Percentiles rank a stretch among this genome's conserved stretches.
Conservation (phyloP, 305 asterid species). For the Salvia sclarea region DNA sequence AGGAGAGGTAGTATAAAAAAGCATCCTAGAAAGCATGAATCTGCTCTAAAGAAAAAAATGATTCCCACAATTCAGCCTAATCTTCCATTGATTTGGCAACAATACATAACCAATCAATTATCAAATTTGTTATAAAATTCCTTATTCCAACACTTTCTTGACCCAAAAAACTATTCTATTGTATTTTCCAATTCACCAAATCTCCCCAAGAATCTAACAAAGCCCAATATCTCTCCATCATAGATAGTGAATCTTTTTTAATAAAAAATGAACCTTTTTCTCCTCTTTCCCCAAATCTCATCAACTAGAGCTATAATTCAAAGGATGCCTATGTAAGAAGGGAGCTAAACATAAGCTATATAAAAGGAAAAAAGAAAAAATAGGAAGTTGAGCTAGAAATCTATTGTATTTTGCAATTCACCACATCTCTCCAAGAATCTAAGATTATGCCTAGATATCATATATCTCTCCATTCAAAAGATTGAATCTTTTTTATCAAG, state of each 20-base stretch:
- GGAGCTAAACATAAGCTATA: constrained; percentile 11
- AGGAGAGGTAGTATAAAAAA: not conserved
- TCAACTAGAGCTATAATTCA: not conserved
- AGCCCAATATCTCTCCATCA: not conserved
- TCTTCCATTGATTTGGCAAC: not conserved
- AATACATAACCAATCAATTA: not conserved
- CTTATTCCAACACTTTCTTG: not conserved
- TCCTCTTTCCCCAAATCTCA: not conserved
- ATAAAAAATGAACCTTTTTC: not conserved
- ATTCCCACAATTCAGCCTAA: not conserved
- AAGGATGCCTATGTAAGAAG: not conserved
- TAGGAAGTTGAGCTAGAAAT: not conserved
- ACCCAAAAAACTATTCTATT: not conserved
- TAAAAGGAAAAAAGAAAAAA: not conserved
- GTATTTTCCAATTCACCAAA: not conserved
- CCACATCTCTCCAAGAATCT: not conserved
- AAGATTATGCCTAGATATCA: not conserved
- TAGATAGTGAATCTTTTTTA: not conserved
- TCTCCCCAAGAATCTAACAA: not conserved
- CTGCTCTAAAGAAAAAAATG: not conserved
- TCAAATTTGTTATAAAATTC: not conserved
- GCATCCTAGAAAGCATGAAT: not conserved
- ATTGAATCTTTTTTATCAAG: not conserved
- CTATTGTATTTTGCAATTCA: not conserved
- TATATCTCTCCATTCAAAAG: not conserved